Percentiles rank a stretch among this genome's conserved stretches.
Conservation (phyloP, 306 rosid species). For the Argentina anserina region DNA sequence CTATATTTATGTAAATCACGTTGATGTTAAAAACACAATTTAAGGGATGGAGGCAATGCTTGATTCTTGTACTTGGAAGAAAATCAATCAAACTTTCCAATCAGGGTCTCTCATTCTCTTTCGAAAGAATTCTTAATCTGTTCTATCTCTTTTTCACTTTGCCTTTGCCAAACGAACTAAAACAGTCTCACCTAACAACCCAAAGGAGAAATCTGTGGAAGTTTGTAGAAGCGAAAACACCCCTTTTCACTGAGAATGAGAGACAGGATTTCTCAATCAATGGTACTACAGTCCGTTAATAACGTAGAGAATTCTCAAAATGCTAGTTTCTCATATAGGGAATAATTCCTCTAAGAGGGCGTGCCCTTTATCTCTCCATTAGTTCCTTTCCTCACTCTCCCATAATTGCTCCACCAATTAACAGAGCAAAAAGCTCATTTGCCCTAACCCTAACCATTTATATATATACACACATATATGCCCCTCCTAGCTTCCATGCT, state of each 20-base stretch:
- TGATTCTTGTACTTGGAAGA: not conserved
- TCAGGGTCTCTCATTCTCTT: not conserved
- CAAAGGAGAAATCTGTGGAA: not conserved
- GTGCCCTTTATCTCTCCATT: slow-evolving; percentile 7
- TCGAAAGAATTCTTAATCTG: no score
- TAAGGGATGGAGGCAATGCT: no score
- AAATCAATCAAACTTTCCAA: no score
- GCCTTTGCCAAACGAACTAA: slow-evolving; percentile 6
- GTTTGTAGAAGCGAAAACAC: not conserved
- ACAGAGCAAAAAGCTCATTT: not conserved
- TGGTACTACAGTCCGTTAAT: slow-evolving; percentile 9
- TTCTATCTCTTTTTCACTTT: not conserved
- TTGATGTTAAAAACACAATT: no score
- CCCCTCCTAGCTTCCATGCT: no score
- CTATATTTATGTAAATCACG: no score
- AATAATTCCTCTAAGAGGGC: no score
- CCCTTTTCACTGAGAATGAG: slow-evolving; percentile 29
- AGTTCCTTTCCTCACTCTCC: slow-evolving; percentile 55
- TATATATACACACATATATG: no score
- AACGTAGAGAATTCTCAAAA: slow-evolving; percentile 24
- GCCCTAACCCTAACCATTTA: not conserved
- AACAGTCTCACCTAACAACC: slow-evolving; percentile 3
- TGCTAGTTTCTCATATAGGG: slow-evolving; percentile 45
- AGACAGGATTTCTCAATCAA: not conserved
- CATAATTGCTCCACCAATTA: slow-evolving; percentile 36